phyloP scores from a whole-genome alignment of 1,284 basidiomycete genomes.

The Fomes fomentarius region DNA sequence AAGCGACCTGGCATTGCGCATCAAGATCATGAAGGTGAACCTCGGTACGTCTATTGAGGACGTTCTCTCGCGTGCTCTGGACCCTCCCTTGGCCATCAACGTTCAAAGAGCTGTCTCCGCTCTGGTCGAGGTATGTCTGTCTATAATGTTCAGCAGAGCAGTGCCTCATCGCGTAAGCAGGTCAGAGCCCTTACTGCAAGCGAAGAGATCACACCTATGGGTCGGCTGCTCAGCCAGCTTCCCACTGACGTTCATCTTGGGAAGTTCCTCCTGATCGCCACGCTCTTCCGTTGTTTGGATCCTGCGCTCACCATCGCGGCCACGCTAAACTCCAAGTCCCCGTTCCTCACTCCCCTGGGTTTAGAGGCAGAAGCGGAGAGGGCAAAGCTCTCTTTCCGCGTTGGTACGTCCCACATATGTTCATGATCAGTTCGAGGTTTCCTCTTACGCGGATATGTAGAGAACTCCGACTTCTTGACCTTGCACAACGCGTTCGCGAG shows the following conservation, averaged over 20 bases:
- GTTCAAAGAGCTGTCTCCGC: slow-evolving; percentile 91
- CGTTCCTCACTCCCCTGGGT: slow-evolving; percentile 90
- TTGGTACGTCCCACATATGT: slow-evolving; percentile 52
- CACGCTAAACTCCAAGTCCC: slow-evolving; percentile 90
- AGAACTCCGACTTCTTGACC: slow-evolving; percentile 96
- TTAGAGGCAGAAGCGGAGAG: slow-evolving; percentile 86
- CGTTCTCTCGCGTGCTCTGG: slow-evolving; percentile 85
- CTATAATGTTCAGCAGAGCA: neutral
- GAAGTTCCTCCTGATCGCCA: slow-evolving; percentile 90
- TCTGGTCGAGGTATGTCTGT: slow-evolving; percentile 79
- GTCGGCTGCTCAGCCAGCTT: slow-evolving; percentile 87
- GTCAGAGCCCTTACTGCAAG: slow-evolving; percentile 82
- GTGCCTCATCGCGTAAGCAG: slow-evolving; percentile 37
- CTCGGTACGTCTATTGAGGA: slow-evolving; percentile 90
- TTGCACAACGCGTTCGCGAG: slow-evolving; percentile 89
- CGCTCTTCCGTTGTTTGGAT: slow-evolving; percentile 89
- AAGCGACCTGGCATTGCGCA: slow-evolving; percentile 92
- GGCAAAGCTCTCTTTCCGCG: slow-evolving; percentile 82
- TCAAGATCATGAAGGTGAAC: slow-evolving; percentile 96
- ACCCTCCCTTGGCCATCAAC: slow-evolving; percentile 88
- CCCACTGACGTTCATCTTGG: slow-evolving; percentile 97
- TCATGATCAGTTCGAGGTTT: neutral
- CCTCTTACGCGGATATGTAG: slow-evolving; percentile 40
- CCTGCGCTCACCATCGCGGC: slow-evolving; percentile 96
- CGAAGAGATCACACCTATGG: slow-evolving; percentile 97